A percentile compares a stretch with the other conserved stretches of the same genome.
Evolutionary conservation across 805 yeast genomes (phyloP).

Genomic region (Clavispora phyllophila): DNA sequence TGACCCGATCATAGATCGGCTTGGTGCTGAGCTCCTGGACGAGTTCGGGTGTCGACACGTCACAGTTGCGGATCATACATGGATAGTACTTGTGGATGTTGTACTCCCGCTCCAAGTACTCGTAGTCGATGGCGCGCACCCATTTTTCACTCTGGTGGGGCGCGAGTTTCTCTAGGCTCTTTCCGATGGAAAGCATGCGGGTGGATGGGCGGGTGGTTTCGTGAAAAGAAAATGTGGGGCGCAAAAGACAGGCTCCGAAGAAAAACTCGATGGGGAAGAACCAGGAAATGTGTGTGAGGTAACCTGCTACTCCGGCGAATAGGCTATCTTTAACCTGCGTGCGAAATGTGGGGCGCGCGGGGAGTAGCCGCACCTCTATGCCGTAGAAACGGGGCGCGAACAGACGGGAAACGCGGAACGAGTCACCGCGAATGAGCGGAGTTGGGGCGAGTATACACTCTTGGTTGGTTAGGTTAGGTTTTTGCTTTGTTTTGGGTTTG

Average conservation of each 20-base stretch:
- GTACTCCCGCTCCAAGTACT: conserved; percentile 28
- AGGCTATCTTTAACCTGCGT: neutral
- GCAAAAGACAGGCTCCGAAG: too few species aligned
- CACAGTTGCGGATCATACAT: conserved; percentile 33
- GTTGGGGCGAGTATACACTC: too few species aligned
- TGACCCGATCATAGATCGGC: conserved; percentile 39
- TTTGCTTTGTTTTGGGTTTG: too few species aligned
- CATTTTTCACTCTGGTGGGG: conserved; percentile 15
- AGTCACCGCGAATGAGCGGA: too few species aligned
- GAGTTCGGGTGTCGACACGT: conserved; percentile 32
- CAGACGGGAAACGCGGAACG: too few species aligned
- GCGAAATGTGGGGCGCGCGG: conserved; percentile 1
- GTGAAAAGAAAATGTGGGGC: too few species aligned
- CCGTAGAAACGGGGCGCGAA: neutral
- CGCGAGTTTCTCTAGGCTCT: conserved; percentile 1
- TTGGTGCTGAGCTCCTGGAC: conserved; percentile 28
- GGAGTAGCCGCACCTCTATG: neutral
- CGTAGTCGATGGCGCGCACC: conserved; percentile 28
- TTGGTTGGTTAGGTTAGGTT: too few species aligned
- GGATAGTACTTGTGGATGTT: conserved; percentile 37
- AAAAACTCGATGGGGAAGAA: too few species aligned
- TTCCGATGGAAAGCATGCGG: conserved; percentile 8
- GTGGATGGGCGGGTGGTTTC: neutral
- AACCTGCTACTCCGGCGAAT: neutral
- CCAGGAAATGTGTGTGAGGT: too few species aligned